phyloP scores from a whole-genome alignment of 108 stramenopile genomes.

The Skeletonema potamos region DNA sequence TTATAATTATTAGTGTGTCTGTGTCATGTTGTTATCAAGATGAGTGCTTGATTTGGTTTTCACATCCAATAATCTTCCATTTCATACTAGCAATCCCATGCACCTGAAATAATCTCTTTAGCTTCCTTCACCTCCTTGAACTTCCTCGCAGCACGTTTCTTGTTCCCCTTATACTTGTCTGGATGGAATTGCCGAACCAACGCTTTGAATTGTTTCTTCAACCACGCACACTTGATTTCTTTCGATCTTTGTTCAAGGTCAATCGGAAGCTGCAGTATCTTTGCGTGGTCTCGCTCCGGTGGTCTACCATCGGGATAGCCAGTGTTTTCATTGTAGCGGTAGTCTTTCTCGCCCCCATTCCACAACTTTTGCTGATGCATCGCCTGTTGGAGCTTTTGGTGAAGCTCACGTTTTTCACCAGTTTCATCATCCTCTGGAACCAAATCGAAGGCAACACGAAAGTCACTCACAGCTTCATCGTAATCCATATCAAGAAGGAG shows the following conservation, averaged over 20 bases:
- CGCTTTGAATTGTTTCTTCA: conserved; percentile 62
- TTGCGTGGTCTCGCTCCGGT: conserved; percentile 59
- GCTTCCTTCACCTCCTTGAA: conserved; percentile 63
- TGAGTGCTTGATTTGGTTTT: too few relatives aligned
- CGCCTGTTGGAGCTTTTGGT: conserved; percentile 46
- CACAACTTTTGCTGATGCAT: conserved; percentile 50
- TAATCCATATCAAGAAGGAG: conserved; percentile 58
- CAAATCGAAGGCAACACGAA: conserved; percentile 53
- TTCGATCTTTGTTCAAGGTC: conserved; percentile 46
- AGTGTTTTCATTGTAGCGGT: conserved; percentile 52
- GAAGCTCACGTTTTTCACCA: conserved; percentile 39
- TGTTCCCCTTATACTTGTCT: conserved; percentile 62
- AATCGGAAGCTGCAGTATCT: conserved; percentile 61
- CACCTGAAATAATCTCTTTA: conserved; percentile 50
- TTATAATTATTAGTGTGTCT: too few relatives aligned
- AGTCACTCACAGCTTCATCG: conserved; percentile 60
- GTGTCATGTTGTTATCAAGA: too few relatives aligned
- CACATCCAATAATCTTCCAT: neutral
- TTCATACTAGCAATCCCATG: conserved; percentile 33
- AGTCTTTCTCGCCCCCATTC: conserved; percentile 57
- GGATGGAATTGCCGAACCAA: conserved; percentile 57
- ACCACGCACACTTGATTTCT: conserved; percentile 53
- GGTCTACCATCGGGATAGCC: conserved; percentile 59
- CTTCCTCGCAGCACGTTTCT: conserved; percentile 52
- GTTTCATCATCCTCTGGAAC: conserved; percentile 46